These are phyloP conservation scores for Xylariales sp. DNA, from an alignment of 2,329 filamentous ascomycete species.

Conservation along the genomic window DNA sequence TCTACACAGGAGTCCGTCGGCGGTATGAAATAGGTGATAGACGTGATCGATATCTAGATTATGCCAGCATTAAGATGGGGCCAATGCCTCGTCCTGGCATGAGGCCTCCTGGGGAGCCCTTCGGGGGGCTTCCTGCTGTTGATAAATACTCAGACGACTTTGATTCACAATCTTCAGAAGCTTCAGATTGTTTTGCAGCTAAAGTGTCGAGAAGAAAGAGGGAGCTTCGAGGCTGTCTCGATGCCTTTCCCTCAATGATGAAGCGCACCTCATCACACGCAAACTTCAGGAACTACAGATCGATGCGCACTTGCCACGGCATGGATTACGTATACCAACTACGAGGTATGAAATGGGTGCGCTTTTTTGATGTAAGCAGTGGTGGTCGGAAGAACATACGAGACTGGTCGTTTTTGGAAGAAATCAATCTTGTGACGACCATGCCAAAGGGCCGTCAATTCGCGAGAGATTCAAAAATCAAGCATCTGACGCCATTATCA, in stretches of 20 bases:
- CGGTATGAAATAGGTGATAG: too few relatives aligned
- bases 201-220: constrained; percentile 9
- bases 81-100: too few relatives aligned
- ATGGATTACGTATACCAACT: constrained; percentile 38
- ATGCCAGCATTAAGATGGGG: not conserved
- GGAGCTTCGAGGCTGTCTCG: too few relatives aligned
- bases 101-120: too few relatives aligned
- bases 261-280: constrained; percentile 31
- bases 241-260: constrained; percentile 11
- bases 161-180: too few relatives aligned
- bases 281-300: constrained; percentile 30
- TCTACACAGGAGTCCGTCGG: too few relatives aligned
- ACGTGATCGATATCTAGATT: not conserved
- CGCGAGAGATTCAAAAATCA: constrained; percentile 12
- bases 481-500: constrained; percentile 16
- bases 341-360: constrained; percentile 35
- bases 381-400: constrained; percentile 13
- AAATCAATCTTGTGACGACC: constrained; percentile 21
- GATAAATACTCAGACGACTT: too few relatives aligned
- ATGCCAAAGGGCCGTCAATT: constrained; percentile 14
- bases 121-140: too few relatives aligned
- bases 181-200: constrained; percentile 9
- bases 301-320: constrained; percentile 37
- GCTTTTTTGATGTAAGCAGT: constrained; percentile 32
- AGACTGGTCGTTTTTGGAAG: constrained; percentile 28